Conservation (phyloP, 2,329 filamentous ascomycete genomes). For the Hypocreales sp. region DNA sequence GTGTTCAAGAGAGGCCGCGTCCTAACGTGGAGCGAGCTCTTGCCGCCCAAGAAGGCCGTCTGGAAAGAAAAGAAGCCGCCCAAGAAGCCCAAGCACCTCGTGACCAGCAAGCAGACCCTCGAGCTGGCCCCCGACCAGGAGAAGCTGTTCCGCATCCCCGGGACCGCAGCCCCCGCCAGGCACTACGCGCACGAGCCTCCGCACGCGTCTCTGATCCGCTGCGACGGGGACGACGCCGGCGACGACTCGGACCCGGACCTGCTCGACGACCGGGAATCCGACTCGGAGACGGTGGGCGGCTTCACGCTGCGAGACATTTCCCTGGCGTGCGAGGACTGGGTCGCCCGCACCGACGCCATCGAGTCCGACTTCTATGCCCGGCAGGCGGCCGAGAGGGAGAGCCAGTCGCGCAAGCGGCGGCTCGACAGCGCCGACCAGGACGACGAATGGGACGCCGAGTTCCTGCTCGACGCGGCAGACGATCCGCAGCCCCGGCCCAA, state of each 20-base stretch:
- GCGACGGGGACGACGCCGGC: slow-evolving; percentile 21
- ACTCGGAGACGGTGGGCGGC: slow-evolving; percentile 55
- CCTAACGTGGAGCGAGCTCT: slow-evolving; percentile 66
- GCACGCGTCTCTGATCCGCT: slow-evolving; percentile 30
- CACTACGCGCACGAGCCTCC: slow-evolving; percentile 38
- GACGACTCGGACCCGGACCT: slow-evolving; percentile 20
- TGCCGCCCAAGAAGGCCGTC: slow-evolving; percentile 65
- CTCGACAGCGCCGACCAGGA: slow-evolving; percentile 25
- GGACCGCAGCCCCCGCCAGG: slow-evolving; percentile 38
- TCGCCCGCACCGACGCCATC: slow-evolving; percentile 40
- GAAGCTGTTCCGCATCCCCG: slow-evolving; percentile 65
- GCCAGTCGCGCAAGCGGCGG: slow-evolving; percentile 12
- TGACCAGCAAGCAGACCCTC: slow-evolving; percentile 76
- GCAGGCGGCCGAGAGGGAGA: slow-evolving; percentile 16
- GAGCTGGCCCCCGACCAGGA: slow-evolving; percentile 80
- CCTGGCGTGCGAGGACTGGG: slow-evolving; percentile 79
- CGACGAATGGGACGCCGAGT: slow-evolving; percentile 49
- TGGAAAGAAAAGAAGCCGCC: slow-evolving; percentile 65
- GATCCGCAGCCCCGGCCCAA: slow-evolving; percentile 37
- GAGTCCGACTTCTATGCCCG: slow-evolving; percentile 19
- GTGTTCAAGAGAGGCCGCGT: slow-evolving; percentile 61
- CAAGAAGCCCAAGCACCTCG: slow-evolving; percentile 67
- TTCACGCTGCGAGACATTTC: slow-evolving; percentile 68
- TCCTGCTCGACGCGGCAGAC: slow-evolving; percentile 32
- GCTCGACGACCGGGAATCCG: slow-evolving; percentile 35